Conservation (phyloP, 352 stramenopile species). For the Peronospora farinosa region DNA sequence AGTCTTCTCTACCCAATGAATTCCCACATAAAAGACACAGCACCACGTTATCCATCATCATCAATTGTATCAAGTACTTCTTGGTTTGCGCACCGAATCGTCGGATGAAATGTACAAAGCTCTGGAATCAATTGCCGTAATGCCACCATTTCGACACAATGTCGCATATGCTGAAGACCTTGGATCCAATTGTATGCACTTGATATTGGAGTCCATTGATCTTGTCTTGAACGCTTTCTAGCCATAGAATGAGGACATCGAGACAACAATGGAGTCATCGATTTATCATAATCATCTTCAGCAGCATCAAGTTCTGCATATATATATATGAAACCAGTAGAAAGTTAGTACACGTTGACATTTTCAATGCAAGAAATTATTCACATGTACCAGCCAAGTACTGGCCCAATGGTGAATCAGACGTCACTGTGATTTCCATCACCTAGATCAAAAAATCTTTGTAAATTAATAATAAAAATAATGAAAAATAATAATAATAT, state of each 20-base stretch:
- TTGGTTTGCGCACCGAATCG: constrained; percentile 20
- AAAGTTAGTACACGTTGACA: no score
- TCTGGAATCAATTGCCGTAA: constrained; percentile 4
- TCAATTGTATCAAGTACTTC: not conserved
- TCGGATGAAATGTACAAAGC: constrained; percentile 18
- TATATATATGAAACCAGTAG: not conserved
- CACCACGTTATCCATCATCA: not conserved
- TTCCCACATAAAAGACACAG: not conserved
- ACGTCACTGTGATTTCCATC: constrained; percentile 45
- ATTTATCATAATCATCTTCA: constrained; percentile 2
- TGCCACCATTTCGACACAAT: constrained; percentile 4
- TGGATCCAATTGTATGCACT: not conserved
- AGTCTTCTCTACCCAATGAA: constrained; percentile 19
- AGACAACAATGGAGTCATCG: constrained; percentile 14
- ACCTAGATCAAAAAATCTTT: no score
- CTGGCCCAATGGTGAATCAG: constrained; percentile 45
- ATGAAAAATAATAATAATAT: no score
- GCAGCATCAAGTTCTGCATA: constrained; percentile 20
- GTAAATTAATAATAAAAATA: no score
- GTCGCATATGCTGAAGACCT: constrained; percentile 1
- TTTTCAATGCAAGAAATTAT: no score
- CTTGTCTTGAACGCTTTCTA: constrained; percentile 10
- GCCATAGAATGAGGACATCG: not conserved
- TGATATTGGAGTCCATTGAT: not conserved
- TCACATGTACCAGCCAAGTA: constrained; percentile 46